Conservation (phyloP, 1,139 yeast species). For the Geotrichum histeridarum region DNA sequence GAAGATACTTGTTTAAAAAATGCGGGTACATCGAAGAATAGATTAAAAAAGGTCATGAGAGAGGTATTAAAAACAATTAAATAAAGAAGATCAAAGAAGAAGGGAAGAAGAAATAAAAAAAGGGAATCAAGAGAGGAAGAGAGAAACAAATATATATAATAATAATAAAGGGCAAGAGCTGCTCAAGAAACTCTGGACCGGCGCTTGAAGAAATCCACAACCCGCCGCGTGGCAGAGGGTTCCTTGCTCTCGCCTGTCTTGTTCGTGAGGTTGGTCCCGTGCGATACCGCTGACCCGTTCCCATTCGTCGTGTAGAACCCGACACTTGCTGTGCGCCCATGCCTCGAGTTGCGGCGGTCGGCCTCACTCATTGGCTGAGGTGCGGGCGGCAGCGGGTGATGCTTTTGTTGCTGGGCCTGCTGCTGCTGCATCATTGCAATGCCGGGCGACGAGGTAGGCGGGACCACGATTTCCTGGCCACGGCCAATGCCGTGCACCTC, state of each 20-base stretch:
- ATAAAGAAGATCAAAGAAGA: background rate
- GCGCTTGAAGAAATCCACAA: slow-evolving; percentile 29
- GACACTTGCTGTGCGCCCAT: background rate
- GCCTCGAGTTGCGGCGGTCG: background rate
- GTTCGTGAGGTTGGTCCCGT: background rate
- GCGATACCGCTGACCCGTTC: slow-evolving; percentile 3
- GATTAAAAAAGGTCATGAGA: background rate
- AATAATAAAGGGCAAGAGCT: background rate
- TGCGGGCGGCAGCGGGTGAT: background rate
- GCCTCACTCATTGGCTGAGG: background rate
- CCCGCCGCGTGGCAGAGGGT: slow-evolving; percentile 18
- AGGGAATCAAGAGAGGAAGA: background rate
- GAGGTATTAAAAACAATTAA: background rate
- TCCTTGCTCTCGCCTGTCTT: background rate
- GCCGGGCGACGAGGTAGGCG: background rate
- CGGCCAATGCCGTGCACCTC: background rate
- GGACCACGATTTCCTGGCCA: background rate
- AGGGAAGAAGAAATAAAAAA: background rate
- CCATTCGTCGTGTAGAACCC: background rate
- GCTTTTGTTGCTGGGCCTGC: background rate
- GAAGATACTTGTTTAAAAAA: background rate
- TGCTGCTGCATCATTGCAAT: slow-evolving; percentile 1
- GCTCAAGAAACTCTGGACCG: slow-evolving; percentile 20
- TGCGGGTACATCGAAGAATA: background rate
- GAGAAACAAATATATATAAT: background rate